A percentile compares a stretch with the other conserved stretches of the same genome.
phyloP scores from a whole-genome alignment of 1,284 basidiomycete species.

The Violaceomyces palustris region DNA sequence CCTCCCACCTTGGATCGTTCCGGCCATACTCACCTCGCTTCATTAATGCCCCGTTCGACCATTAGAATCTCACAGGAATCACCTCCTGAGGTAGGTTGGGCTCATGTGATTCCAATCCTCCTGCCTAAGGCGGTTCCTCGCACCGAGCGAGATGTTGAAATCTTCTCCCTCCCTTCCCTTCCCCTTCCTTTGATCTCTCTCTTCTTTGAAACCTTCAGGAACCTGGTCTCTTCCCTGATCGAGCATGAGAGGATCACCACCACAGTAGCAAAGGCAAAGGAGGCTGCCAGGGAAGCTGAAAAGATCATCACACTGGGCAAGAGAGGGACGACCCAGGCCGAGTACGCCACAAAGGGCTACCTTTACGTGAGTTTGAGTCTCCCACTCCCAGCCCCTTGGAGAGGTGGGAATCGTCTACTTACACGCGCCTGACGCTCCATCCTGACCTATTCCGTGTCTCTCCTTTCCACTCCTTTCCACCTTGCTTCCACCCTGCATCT shows the following conservation, averaged over 20 bases:
- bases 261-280: conserved; percentile 90
- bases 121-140: conserved; percentile 2
- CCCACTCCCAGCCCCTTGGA: too few relatives aligned
- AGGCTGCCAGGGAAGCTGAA: conserved; percentile 83
- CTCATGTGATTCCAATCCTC: not conserved
- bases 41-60: too few relatives aligned
- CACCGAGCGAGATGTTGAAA: too few relatives aligned
- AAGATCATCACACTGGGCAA: conserved; percentile 63
- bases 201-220: conserved; percentile 56
- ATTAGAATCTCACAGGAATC: conserved; percentile 13
- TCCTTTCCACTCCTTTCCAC: too few relatives aligned
- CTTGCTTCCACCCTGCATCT: too few relatives aligned
- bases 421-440: too few relatives aligned
- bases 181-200: not conserved
- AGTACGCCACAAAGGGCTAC: conserved; percentile 36
- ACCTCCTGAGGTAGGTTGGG: conserved; percentile 5
- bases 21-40: too few relatives aligned
- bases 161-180: conserved; percentile 2
- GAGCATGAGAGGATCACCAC: conserved; percentile 96
- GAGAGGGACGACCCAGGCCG: conserved; percentile 24
- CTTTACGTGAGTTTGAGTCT: conserved; percentile 16
- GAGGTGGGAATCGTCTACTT: too few relatives aligned
- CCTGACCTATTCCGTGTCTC: too few relatives aligned
- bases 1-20: too few relatives aligned
- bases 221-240: conserved; percentile 88